Base-by-base conservation (phyloP, 1,284 basidiomycete species). In the Cronartium quercuum region DNA sequence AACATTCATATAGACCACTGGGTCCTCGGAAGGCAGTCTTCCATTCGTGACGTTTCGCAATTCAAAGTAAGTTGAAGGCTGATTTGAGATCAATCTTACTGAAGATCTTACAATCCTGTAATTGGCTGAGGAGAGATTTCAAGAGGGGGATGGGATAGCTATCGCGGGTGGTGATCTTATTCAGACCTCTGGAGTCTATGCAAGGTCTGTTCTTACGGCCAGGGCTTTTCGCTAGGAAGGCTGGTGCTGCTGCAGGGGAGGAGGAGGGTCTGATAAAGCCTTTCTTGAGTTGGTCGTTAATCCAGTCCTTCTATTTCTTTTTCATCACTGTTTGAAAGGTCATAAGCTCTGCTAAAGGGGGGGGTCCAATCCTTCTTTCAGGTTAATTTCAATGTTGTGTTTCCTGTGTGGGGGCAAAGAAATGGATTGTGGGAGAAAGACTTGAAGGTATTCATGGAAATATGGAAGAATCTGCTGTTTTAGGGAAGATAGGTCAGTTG, bases 21-120 rank as follows among this genome's bases (percentile, higher is more conserved):
- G 78, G 80, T 0, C 80, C 82, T 1, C 76, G n/a, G 77, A 84
- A 84, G 0, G 82, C 81, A 0, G 83, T 84, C 63, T 83, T 83
- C 79, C 79, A 80, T 58, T 82, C 79, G 55, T 82, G 77, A 0
- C 81, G 79, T 9, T 13, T 12, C 10, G 21, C 44, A 1, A 83
- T 78, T 0, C 79, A 76, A 1, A 83, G 34, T 1, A 80, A 80
- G 74, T 82, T 78, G 71, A 81, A 83, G 0, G 79, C 81, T 0
- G 37, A 64, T 0, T 78, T 67, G 0, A 82, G 78, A 66, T 82
- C 81, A 0, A 83, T n/a, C n/a, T n/a, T n/a, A n/a, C n/a, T n/a
- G n/a, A n/a, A n/a, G n/a, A n/a, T n/a, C n/a, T n/a, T n/a, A 64
- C 75, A 75, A 1, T 60, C 66, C 18, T 40, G 37, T 4, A 79